These are phyloP conservation scores for Turnera subulata DNA, from an alignment of 345 rosid genomes.

Conservation along the genomic window DNA sequence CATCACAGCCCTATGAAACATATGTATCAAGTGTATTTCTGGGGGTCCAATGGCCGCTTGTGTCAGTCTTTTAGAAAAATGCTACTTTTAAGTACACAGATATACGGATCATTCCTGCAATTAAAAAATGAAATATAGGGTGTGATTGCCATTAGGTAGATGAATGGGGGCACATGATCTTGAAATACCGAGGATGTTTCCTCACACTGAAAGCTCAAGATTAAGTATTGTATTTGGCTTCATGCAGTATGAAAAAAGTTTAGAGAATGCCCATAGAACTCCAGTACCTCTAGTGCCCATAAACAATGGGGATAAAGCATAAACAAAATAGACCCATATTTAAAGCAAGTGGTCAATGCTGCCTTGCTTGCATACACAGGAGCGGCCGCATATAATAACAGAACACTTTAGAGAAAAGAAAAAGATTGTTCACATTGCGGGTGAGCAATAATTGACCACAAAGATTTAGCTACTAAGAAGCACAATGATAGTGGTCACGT, in stretches of 20 bases:
- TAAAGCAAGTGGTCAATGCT: background rate
- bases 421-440: too few relatives aligned
- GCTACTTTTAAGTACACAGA: slow-evolving; percentile 27
- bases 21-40: too few relatives aligned
- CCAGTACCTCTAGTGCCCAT: slow-evolving; percentile 19
- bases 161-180: slow-evolving; percentile 24
- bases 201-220: slow-evolving; percentile 4
- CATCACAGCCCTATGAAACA: slow-evolving; percentile 9
- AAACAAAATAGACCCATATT: background rate
- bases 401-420: too few relatives aligned
- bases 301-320: too few relatives aligned
- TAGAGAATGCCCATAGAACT: slow-evolving; percentile 3
- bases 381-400: too few relatives aligned
- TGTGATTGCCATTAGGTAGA: slow-evolving; percentile 1
- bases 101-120: slow-evolving; percentile 27
- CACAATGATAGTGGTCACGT: too few relatives aligned
- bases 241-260: background rate
- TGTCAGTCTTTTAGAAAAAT: too few relatives aligned
- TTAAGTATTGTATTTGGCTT: background rate
- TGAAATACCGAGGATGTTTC: slow-evolving; percentile 52
- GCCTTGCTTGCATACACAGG: too few relatives aligned
- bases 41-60: too few relatives aligned
- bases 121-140: slow-evolving; percentile 11
- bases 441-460: too few relatives aligned
- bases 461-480: too few relatives aligned